These are phyloP conservation scores for Cyberlindnera mycetangii DNA, from an alignment of 805 yeast species.

Conservation along the genomic window DNA sequence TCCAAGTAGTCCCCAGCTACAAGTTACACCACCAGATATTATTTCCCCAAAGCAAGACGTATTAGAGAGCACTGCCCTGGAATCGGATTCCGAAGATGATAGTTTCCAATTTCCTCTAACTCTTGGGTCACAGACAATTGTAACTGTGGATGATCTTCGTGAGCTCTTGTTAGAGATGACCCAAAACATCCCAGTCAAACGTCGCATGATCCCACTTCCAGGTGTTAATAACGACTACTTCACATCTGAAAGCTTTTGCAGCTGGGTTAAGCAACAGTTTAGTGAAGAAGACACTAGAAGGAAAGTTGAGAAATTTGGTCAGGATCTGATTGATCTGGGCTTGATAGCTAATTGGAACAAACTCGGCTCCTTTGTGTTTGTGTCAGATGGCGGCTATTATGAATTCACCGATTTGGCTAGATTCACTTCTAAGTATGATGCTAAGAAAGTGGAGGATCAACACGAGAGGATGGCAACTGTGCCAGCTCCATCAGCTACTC, in stretches of 20 bases:
- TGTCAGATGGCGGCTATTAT: conserved; percentile 27
- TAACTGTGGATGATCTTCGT: conserved; percentile 16
- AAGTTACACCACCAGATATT: not conserved
- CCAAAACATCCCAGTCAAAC: conserved; percentile 21
- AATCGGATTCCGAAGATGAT: conserved; percentile 16
- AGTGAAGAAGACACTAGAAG: conserved; percentile 28
- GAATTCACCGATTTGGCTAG: conserved; percentile 29
- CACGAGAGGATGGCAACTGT: not conserved
- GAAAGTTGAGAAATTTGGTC: conserved; percentile 34
- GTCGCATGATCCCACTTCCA: conserved; percentile 30
- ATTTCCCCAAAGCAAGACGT: too few relatives aligned
- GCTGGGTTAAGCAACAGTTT: conserved; percentile 24
- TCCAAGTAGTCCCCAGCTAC: not conserved
- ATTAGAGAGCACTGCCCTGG: not conserved
- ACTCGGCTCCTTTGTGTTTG: conserved; percentile 14
- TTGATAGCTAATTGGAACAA: conserved; percentile 30
- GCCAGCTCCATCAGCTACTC: not conserved
- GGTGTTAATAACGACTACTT: conserved; percentile 32
- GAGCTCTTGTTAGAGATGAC: conserved; percentile 13
- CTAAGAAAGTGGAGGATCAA: not conserved
- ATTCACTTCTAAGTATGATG: conserved; percentile 19
- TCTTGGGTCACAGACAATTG: conserved; percentile 20
- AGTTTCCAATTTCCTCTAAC: conserved; percentile 24
- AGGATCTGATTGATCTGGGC: conserved; percentile 25
- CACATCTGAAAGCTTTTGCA: conserved; percentile 25